Evolutionary conservation across 768 basidiomycete species (phyloP).

Genomic region (Macrolepiota dolichaula): DNA sequence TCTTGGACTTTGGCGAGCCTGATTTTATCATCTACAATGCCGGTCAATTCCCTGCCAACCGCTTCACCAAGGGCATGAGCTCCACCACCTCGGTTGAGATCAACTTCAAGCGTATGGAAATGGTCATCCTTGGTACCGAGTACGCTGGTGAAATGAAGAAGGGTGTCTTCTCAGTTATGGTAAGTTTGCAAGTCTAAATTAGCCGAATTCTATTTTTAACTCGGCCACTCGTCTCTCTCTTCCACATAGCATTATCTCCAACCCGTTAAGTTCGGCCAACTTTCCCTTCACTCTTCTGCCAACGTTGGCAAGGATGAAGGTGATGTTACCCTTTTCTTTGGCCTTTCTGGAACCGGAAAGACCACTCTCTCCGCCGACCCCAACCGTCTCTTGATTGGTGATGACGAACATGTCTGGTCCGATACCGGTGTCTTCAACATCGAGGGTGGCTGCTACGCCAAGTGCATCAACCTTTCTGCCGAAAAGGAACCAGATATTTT

Average conservation of each 20-base stretch:
- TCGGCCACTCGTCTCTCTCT: conserved; percentile 12
- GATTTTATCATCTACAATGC: conserved; percentile 99
- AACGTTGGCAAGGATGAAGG: conserved; percentile 87
- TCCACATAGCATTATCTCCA: conserved; percentile 82
- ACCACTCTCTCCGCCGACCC: conserved; percentile 98
- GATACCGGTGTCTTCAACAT: conserved; percentile 99
- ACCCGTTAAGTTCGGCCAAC: conserved; percentile 97
- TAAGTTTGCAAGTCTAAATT: conserved; percentile 22
- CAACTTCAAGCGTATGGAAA: conserved; percentile 99
- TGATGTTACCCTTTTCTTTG: conserved; percentile 98
- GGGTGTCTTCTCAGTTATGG: conserved; percentile 99
- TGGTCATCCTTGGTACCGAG: conserved; percentile 99
- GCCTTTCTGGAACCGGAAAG: conserved; percentile 97
- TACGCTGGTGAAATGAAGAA: conserved; percentile 99
- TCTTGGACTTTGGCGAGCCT: conserved; percentile 92
- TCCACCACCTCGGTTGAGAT: conserved; percentile 98
- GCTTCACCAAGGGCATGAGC: conserved; percentile 99
- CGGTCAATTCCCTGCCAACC: conserved; percentile 99
- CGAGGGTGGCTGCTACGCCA: conserved; percentile 99
- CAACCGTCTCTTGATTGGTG: conserved; percentile 89
- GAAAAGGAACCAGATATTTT: conserved; percentile 99
- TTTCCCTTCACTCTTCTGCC: conserved; percentile 96
- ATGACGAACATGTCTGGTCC: conserved; percentile 99
- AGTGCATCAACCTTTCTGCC: conserved; percentile 92
- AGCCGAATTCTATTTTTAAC: conserved; percentile 9